Conservation (phyloP, 805 yeast species). For the Kodamaea sagamina region DNA sequence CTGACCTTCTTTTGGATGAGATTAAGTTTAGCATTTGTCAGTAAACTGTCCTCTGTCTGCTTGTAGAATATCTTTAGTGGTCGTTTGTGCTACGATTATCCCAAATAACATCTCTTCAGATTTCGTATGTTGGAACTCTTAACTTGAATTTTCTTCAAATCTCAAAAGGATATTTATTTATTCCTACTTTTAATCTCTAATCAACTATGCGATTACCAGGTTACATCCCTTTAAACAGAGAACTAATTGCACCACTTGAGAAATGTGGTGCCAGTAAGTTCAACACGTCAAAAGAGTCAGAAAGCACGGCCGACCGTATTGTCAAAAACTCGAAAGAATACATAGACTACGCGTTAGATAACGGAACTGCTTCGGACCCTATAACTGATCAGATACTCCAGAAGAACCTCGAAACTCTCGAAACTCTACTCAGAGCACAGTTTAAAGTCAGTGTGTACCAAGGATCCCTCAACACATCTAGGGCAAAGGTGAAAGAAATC, state of each 20-base stretch:
- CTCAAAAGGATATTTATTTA: no score
- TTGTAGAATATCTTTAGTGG: no score
- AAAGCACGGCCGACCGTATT: conserved; percentile 9
- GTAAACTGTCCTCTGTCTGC: no score
- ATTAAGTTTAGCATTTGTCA: no score
- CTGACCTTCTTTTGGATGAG: no score
- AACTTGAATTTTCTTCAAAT: not conserved
- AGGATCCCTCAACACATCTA: conserved; percentile 15
- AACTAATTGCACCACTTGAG: conserved; percentile 6
- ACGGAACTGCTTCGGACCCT: conserved; percentile 1
- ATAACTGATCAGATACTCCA: conserved; percentile 2
- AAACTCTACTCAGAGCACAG: conserved; percentile 11
- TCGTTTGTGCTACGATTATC: no score
- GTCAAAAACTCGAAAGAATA: conserved; percentile 6
- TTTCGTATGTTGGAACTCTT: no score
- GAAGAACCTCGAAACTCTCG: conserved; percentile 10
- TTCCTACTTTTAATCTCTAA: not conserved
- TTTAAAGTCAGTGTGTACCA: conserved; percentile 10
- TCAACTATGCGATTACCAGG: conserved; percentile 10
- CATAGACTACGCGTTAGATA: conserved; percentile 7
- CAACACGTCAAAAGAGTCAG: conserved; percentile 5
- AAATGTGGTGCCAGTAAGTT: conserved; percentile 7
- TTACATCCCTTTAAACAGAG: conserved; percentile 12
- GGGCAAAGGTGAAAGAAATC: conserved; percentile 22
- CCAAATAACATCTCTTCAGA: no score